These are phyloP conservation scores for Ulvella scutata DNA, from an alignment of 139 green algal genomes.

Conservation along the genomic window DNA sequence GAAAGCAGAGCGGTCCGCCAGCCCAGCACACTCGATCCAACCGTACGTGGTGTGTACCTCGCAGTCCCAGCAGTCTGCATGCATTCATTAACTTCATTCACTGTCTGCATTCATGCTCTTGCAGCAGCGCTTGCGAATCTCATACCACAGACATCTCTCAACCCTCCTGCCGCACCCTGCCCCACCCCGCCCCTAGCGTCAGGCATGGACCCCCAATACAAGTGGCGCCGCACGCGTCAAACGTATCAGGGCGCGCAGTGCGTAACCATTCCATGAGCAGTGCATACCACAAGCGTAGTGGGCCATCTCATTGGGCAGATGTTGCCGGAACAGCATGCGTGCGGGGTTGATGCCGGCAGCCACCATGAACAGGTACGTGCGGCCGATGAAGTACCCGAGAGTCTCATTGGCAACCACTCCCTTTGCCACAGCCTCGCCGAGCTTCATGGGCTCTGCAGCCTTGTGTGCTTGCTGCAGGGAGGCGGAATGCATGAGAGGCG, in stretches of 20 bases:
- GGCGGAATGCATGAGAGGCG: constrained; percentile 80
- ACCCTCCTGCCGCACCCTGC: too few relatives aligned
- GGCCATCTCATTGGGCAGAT: constrained; percentile 89
- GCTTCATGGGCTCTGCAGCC: constrained; percentile 46
- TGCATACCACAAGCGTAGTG: background rate
- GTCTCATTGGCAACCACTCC: constrained; percentile 96
- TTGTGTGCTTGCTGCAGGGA: constrained; percentile 70
- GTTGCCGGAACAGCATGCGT: constrained; percentile 88
- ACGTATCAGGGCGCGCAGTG: too few relatives aligned
- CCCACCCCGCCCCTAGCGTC: too few relatives aligned
- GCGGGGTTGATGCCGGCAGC: constrained; percentile 62
- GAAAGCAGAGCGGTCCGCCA: constrained; percentile 89
- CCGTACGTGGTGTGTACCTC: constrained; percentile 93
- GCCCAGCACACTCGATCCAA: constrained; percentile 95
- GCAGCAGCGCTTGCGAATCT: too few relatives aligned
- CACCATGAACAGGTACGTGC: constrained; percentile 88
- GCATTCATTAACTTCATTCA: background rate
- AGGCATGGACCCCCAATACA: too few relatives aligned
- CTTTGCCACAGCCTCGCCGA: constrained; percentile 69
- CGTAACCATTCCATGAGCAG: too few relatives aligned
- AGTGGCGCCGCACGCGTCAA: too few relatives aligned
- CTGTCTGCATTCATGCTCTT: background rate
- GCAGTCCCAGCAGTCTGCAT: constrained; percentile 89
- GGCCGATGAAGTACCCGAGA: constrained; percentile 96
- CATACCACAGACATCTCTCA: too few relatives aligned